These are phyloP conservation scores for Zasmidium angulare DNA, from an alignment of 2,329 filamentous ascomycete genomes.

Conservation along the genomic window DNA sequence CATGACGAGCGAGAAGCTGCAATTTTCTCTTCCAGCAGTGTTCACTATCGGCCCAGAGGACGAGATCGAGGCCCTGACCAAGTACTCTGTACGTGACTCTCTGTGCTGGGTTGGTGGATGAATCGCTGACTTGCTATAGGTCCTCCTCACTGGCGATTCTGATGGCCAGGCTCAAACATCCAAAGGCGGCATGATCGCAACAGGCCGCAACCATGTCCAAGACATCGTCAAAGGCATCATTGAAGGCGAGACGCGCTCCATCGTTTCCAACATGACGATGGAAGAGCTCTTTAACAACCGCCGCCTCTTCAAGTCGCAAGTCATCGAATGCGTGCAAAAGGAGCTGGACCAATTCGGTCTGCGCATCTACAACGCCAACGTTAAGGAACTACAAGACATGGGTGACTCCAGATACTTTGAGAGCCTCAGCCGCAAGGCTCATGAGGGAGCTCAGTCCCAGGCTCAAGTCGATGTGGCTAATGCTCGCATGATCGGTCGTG, in stretches of 20 bases:
- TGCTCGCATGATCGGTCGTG: slow-evolving; percentile 62
- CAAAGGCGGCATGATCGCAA: slow-evolving; percentile 40
- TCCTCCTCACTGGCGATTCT: slow-evolving; percentile 65
- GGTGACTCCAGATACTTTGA: slow-evolving; percentile 80
- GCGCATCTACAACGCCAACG: slow-evolving; percentile 66
- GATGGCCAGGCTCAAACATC: slow-evolving; percentile 43
- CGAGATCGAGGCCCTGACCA: slow-evolving; percentile 67
- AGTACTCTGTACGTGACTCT: slow-evolving; percentile 64
- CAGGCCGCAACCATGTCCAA: slow-evolving; percentile 66
- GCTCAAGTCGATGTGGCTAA: slow-evolving; percentile 64
- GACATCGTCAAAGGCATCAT: slow-evolving; percentile 89
- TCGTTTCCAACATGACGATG: slow-evolving; percentile 89
- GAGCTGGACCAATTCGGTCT: slow-evolving; percentile 81
- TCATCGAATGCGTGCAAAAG: slow-evolving; percentile 65
- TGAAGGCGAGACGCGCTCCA: slow-evolving; percentile 79
- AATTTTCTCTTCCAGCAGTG: slow-evolving; percentile 77
- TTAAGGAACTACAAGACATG: slow-evolving; percentile 84
- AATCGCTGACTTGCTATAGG: background rate
- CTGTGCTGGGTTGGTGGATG: background rate
- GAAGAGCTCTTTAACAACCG: slow-evolving; percentile 77
- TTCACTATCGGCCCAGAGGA: slow-evolving; percentile 84
- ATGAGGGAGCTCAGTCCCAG: slow-evolving; percentile 82
- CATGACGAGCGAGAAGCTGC: slow-evolving; percentile 86
- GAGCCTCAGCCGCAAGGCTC: slow-evolving; percentile 77
- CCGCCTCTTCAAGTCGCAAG: slow-evolving; percentile 46